phyloP scores from a whole-genome alignment of 2,329 filamentous ascomycete genomes.

The Arachnopeziza araneosa region DNA sequence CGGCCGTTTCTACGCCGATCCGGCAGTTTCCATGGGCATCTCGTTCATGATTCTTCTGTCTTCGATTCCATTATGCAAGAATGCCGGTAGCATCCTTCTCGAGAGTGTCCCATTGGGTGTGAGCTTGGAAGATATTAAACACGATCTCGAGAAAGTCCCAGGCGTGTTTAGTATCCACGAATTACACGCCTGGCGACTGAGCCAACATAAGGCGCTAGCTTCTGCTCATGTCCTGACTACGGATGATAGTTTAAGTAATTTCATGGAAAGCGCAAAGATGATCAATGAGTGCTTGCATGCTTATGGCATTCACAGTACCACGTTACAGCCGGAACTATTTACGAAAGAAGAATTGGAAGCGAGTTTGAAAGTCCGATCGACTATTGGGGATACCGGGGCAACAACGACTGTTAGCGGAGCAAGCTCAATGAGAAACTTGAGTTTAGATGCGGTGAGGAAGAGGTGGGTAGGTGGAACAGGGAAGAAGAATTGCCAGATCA shows the following conservation, averaged over 20 bases:
- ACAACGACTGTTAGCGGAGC: neutral
- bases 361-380: neutral
- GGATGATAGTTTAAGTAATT: constrained; percentile 49
- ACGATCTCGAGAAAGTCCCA: constrained; percentile 63
- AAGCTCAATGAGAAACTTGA: neutral
- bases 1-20: constrained; percentile 65
- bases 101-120: constrained; percentile 59
- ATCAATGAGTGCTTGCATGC: constrained; percentile 66
- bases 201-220: constrained; percentile 64
- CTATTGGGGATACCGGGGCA: neutral
- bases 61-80: constrained; percentile 52
- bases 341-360: constrained; percentile 2
- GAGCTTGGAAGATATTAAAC: constrained; percentile 55
- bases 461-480: neutral
- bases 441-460: neutral
- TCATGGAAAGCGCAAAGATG: constrained; percentile 54
- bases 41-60: constrained; percentile 66
- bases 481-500: constrained; percentile 14
- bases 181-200: constrained; percentile 68
- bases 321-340: constrained; percentile 60
- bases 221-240: constrained; percentile 63
- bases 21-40: constrained; percentile 62
- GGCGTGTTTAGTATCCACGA: constrained; percentile 65
- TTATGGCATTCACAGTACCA: constrained; percentile 67
- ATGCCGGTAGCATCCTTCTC: constrained; percentile 59